Evolutionary conservation across 2,329 filamentous ascomycete species (phyloP), one percentile per base, ranked within the genome.

Genomic region (Penicillium sp.): DNA sequence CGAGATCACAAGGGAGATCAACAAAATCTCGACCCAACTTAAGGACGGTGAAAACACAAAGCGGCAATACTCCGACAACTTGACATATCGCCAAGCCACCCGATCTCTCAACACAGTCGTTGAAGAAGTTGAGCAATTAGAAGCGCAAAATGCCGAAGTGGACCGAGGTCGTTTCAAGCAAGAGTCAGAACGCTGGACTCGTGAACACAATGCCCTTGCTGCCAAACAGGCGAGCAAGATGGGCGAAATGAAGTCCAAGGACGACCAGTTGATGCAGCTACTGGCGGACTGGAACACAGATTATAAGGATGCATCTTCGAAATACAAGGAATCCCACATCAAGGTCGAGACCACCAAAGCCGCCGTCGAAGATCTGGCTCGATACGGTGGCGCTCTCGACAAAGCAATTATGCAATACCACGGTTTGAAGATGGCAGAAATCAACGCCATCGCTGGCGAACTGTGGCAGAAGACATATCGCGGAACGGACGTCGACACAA

Each of bases 361-460:
- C 4, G 93, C 92, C 3, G 90, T 96, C 54, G 91, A 96, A 57
- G 94, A 99, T 72, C 80, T 99, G 36, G 89, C 83, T 7, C 89
- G 90, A 41, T 97, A 96, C 72, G 83, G 86, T 43, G 82, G 85
- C 10, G 94, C 94, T 8, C 83, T 99, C 13, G 93, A 97, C 79
- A 91, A 94, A 61, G 96, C 94, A 47, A 96, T 99, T 70, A 97
- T 99, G 91, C 91, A 90, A 69, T 99, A 93, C 71, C 94, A 99
- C 78, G 84, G 88, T 31, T 80, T 96, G 71, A 99, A 99, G 81
- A 99, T 99, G 94, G 90, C 94, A 66, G 93, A 99, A 74, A 93
- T 99, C 74, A 99, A 99, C 76, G 85, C 87, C 56, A 97, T 97
- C 73, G 89, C 96, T 50, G 91, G 90, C 63, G 94, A 99, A 74